These are phyloP conservation scores for Gossypium australe DNA, from an alignment of 345 rosid genomes.

Conservation along the genomic window DNA sequence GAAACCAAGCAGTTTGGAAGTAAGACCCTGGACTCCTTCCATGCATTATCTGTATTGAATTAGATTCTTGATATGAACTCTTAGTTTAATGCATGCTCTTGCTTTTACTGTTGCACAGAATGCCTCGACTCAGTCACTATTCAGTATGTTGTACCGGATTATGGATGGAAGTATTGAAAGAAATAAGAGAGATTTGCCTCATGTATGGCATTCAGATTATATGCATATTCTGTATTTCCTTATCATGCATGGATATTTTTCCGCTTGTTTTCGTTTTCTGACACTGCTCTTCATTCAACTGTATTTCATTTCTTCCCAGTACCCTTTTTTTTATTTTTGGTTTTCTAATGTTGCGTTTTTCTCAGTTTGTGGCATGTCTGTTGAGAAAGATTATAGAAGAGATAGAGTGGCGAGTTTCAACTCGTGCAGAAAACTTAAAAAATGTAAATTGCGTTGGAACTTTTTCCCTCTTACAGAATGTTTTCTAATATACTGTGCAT, in stretches of 20 bases:
- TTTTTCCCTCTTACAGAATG: slow-evolving; percentile 10
- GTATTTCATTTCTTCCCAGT: slow-evolving; percentile 12
- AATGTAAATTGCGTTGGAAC: slow-evolving; percentile 41
- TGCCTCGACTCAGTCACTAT: slow-evolving; percentile 65
- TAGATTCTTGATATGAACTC: background rate
- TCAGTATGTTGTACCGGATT: slow-evolving; percentile 50
- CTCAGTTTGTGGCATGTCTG: slow-evolving; percentile 48
- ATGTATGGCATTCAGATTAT: slow-evolving; percentile 47
- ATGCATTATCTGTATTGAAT: background rate
- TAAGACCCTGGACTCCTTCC: slow-evolving; percentile 30
- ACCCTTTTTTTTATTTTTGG: background rate
- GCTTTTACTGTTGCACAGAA: slow-evolving; percentile 41
- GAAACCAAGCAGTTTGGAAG: slow-evolving; percentile 61
- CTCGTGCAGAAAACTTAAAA: slow-evolving; percentile 62
- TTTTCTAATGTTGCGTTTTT: background rate
- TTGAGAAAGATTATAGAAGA: slow-evolving; percentile 58
- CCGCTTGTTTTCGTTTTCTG: background rate
- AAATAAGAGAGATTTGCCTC: slow-evolving; percentile 58
- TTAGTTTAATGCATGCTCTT: slow-evolving; percentile 18
- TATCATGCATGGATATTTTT: slow-evolving; percentile 8
- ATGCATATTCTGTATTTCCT: slow-evolving; percentile 15
- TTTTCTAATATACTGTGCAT: slow-evolving; percentile 13
- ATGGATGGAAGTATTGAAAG: slow-evolving; percentile 67
- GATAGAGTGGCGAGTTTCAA: slow-evolving; percentile 68
- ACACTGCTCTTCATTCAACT: background rate